phyloP scores from a whole-genome alignment of 441 rosid species.

The Eutrema salsugineum region DNA sequence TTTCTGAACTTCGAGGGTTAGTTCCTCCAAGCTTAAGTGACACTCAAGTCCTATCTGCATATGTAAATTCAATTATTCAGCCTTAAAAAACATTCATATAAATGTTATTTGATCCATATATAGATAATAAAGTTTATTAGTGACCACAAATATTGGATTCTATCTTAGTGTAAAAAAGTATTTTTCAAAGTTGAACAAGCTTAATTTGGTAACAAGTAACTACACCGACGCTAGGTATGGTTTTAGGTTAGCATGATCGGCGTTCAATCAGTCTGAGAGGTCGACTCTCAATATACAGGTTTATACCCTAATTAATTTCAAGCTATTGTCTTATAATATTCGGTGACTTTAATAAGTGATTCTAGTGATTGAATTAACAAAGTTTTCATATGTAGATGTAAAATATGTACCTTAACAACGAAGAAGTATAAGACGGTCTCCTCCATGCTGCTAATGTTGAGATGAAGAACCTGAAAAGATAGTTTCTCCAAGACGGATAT shows the following conservation, averaged over 20 bases:
- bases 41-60: conserved; percentile 89
- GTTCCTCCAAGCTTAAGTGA: conserved; percentile 81
- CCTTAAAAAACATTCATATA: background rate
- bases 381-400: background rate
- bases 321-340: background rate
- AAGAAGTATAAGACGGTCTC: conserved; percentile 87
- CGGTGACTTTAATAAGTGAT: background rate
- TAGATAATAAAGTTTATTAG: background rate
- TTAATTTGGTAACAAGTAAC: background rate
- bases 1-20: conserved; percentile 77
- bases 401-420: conserved; percentile 63
- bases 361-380: background rate
- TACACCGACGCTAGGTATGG: background rate
- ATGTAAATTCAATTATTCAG: background rate
- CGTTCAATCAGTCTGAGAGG: background rate
- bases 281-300: background rate
- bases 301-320: background rate
- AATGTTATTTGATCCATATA: background rate
- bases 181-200: background rate
- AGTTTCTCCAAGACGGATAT: conserved; percentile 68
- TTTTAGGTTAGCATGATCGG: background rate
- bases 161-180: background rate
- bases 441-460: conserved; percentile 90
- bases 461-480: conserved; percentile 72
- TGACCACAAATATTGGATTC: background rate